phyloP scores from a whole-genome alignment of 164 flowering plant species.

The Vitis rupestris region DNA sequence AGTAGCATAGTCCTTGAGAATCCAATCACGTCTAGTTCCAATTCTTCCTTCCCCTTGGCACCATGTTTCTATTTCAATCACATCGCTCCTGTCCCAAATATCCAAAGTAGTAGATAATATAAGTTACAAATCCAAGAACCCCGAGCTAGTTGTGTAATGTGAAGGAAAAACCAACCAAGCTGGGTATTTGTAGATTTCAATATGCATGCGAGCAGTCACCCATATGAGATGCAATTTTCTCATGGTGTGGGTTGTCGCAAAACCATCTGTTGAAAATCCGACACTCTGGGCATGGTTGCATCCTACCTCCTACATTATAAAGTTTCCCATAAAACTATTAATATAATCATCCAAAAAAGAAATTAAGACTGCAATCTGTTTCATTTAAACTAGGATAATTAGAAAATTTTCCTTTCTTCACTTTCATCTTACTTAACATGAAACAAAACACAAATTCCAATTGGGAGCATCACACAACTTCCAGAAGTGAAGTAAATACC shows the following conservation, averaged over 20 bases:
- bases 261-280: constrained; percentile 96
- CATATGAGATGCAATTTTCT: constrained; percentile 93
- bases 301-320: constrained; percentile 72
- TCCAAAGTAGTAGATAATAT: neutral
- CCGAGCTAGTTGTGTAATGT: neutral
- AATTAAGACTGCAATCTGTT: too few relatives aligned
- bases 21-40: constrained; percentile 96
- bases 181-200: constrained; percentile 93
- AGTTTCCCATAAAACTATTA: neutral
- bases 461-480: too few relatives aligned
- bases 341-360: neutral
- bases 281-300: constrained; percentile 96
- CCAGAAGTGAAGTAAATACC: too few relatives aligned
- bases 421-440: too few relatives aligned
- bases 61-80: constrained; percentile 98
- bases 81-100: constrained; percentile 72
- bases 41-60: constrained; percentile 91
- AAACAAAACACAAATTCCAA: too few relatives aligned
- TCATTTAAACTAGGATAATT: neutral
- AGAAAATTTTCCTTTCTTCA: neutral
- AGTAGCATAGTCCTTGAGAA: constrained; percentile 78
- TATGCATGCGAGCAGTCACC: constrained; percentile 99
- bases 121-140: neutral
- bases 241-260: constrained; percentile 90
- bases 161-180: constrained; percentile 63